These are phyloP conservation scores for Stemphylium vesicarium DNA, from an alignment of 2,329 filamentous ascomycete genomes.

Conservation along the genomic window DNA sequence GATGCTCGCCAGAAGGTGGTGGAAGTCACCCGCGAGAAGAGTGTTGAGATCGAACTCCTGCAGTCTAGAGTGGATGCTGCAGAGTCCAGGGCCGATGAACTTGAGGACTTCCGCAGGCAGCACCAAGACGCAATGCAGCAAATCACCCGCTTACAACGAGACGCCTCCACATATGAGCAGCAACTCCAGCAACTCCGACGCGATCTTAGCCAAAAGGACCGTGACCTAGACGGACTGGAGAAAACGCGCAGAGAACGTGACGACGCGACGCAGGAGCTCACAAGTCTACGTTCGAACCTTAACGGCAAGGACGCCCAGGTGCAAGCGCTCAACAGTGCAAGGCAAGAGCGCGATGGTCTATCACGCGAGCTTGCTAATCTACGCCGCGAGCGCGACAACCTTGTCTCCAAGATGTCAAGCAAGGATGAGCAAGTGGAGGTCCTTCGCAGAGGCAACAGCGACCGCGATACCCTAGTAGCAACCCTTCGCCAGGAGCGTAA, in stretches of 20 bases:
- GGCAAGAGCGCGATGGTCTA: slow-evolving; percentile 36
- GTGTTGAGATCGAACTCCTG: slow-evolving; percentile 47
- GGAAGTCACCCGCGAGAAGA: slow-evolving; percentile 47
- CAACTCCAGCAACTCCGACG: slow-evolving; percentile 42
- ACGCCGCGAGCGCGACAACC: slow-evolving; percentile 40
- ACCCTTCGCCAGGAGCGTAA: slow-evolving; percentile 39
- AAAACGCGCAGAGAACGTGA: slow-evolving; percentile 41
- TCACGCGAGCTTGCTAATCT: slow-evolving; percentile 39
- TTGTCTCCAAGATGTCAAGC: slow-evolving; percentile 32
- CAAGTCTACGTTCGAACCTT: slow-evolving; percentile 36
- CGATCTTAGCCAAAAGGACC: slow-evolving; percentile 37
- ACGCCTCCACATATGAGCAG: slow-evolving; percentile 38
- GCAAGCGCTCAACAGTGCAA: slow-evolving; percentile 39
- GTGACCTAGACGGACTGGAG: slow-evolving; percentile 37
- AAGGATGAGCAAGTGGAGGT: slow-evolving; percentile 42
- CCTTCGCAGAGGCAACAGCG: slow-evolving; percentile 35
- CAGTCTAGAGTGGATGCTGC: slow-evolving; percentile 45
- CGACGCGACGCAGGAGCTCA: slow-evolving; percentile 41
- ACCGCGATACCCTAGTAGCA: slow-evolving; percentile 38
- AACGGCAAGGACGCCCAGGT: slow-evolving; percentile 40
- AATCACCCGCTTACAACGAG: slow-evolving; percentile 38
- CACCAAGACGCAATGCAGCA: slow-evolving; percentile 45
- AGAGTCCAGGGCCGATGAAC: slow-evolving; percentile 44
- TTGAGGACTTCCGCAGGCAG: slow-evolving; percentile 46
- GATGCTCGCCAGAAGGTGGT: slow-evolving; percentile 48